Evolutionary conservation across 352 stramenopile genomes (phyloP), one percentile per base, ranked within the genome.

Genomic region (Pythium pyrilobum): DNA sequence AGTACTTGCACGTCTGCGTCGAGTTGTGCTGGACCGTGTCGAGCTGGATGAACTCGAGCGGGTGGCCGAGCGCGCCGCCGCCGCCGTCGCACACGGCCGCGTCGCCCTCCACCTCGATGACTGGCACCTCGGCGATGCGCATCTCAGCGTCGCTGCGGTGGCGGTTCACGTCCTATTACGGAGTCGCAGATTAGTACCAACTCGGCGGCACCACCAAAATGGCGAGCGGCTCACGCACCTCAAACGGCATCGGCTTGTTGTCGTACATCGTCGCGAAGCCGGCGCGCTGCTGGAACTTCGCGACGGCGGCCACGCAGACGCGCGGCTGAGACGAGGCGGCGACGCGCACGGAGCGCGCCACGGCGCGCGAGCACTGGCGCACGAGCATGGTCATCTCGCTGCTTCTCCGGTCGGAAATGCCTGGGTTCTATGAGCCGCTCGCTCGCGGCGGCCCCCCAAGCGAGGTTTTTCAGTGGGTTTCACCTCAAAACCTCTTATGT

Each of bases 51-150:
- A 95, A 97, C 68, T 99, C 95, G 52, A 98, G 56, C 34, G 96
- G 96, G 80, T 99, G 96, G 44, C 96, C 96, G 29, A 99, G 75
- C 20, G 93, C 88, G 18, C 96, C 96, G 54, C 94, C 95, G 45
- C 96, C 96, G 38, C 96, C 95, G 65, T 98, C 95, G 61, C 96
- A 99, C 56, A 98, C 82, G 4, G 96, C 95, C 40, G 96, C 78
- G 57, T 87, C 72, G 46, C 81, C 76, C 20, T 93, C 90, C 36
- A 99, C 87, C 62, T 98, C 83, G 37, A 98, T 89, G 18, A 97
- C 69, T 10, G 87, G 78, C 18, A 97, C 74, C 58, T 94, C 41
- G 42, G 80, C 83, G 50, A 97, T 94, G 45, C 89, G 81, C 52
- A 81, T 57, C 69, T 97, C 85, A 0, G 91, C 89, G 64, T 97